Evolutionary conservation across 179 eudicot species (phyloP).

Genomic region (Patellifolia procumbens): DNA sequence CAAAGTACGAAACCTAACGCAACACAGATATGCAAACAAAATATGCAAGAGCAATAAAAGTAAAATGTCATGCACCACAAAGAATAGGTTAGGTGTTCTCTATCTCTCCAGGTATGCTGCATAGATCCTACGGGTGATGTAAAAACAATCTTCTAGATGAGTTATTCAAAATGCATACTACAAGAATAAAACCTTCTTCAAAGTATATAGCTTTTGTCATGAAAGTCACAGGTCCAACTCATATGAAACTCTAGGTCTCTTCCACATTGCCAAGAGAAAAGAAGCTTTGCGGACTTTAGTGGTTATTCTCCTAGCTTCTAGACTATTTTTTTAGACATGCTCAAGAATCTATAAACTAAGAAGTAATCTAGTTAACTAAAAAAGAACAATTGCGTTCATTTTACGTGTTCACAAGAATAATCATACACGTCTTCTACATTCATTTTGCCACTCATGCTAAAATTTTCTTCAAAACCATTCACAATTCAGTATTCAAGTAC

Average conservation of each 20-base stretch:
- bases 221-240: neutral
- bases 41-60: neutral
- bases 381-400: neutral
- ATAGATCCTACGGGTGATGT: neutral
- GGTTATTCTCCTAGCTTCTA: neutral
- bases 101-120: neutral
- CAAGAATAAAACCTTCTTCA: neutral
- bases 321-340: neutral
- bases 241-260: neutral
- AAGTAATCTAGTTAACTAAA: neutral
- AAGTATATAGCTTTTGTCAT: neutral
- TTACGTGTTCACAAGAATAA: neutral
- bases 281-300: neutral
- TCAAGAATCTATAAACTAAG: neutral
- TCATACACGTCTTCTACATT: neutral
- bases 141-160: neutral
- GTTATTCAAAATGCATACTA: neutral
- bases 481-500: neutral
- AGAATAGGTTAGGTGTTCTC: neutral
- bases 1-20: neutral
- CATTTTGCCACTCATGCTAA: neutral
- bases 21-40: neutral
- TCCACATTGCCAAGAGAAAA: neutral
- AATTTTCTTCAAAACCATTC: too few species aligned
- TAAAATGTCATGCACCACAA: neutral